Conservation (phyloP, 148 eudicot species). For the Chenopodium berlandieri region DNA sequence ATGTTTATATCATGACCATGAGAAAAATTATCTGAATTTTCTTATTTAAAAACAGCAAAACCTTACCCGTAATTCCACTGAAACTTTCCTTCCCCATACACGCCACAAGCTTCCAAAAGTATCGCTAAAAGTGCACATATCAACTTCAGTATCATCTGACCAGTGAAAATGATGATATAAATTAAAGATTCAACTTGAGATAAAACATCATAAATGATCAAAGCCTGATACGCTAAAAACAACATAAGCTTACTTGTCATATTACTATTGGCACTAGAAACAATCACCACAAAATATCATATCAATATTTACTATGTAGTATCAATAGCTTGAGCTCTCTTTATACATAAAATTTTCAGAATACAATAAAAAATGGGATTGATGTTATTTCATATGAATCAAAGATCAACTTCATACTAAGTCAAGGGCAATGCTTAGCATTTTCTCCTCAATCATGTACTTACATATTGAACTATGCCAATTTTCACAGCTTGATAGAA, state of each 20-base stretch:
- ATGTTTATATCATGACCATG: neutral
- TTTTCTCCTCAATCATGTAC: conserved; percentile 25
- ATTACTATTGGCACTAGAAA: neutral
- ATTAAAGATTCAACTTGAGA: neutral
- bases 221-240: neutral
- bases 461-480: conserved; percentile 98
- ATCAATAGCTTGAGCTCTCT: neutral
- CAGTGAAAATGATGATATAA: conserved; percentile 25
- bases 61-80: conserved; percentile 97
- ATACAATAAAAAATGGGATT: neutral
- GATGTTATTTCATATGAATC: neutral
- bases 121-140: conserved; percentile 88
- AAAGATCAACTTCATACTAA: neutral
- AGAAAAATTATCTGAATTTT: neutral
- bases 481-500: conserved; percentile 96
- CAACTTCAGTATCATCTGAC: conserved; percentile 94
- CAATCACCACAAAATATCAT: neutral
- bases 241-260: neutral
- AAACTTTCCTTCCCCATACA: conserved; percentile 95
- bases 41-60: conserved; percentile 16
- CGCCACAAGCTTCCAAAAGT: conserved; percentile 64
- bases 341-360: neutral
- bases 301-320: neutral
- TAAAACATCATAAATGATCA: neutral
- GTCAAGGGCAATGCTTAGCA: neutral